Conservation (phyloP, 208 protist species). For the Endotrypanum monterogeii region DNA sequence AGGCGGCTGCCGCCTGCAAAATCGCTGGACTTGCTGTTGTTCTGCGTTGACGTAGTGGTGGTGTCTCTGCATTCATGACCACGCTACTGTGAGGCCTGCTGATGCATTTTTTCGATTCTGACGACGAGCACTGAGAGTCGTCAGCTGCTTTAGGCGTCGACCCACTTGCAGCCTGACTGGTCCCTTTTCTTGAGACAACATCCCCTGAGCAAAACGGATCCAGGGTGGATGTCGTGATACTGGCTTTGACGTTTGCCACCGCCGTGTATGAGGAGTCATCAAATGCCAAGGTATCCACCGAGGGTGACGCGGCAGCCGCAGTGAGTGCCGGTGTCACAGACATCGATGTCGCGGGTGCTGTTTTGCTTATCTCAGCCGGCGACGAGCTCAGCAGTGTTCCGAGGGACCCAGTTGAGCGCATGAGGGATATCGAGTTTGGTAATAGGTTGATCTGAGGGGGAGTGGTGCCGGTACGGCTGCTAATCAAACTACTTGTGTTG, state of each 20-base stretch:
- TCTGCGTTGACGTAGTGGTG: background rate
- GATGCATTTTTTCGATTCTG: background rate
- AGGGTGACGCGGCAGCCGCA: too few relatives aligned
- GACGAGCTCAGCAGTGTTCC: background rate
- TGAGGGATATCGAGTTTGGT: background rate
- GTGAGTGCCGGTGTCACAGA: slow-evolving; percentile 1
- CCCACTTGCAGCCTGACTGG: background rate
- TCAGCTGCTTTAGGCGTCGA: background rate
- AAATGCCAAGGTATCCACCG: background rate
- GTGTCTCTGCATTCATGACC: background rate
- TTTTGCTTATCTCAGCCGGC: background rate
- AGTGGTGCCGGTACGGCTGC: background rate
- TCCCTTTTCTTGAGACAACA: background rate
- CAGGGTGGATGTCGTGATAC: background rate
- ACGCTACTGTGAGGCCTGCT: background rate
- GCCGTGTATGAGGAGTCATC: background rate
- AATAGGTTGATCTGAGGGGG: background rate
- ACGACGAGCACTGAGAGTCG: background rate
- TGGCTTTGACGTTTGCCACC: background rate
- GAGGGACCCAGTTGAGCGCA: background rate
- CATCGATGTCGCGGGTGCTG: background rate
- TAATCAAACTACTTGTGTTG: background rate
- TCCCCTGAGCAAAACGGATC: background rate
- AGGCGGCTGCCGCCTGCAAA: background rate
- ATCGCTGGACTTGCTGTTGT: background rate